Conservation (phyloP, 768 basidiomycete genomes). For the Cubamyces sp. region DNA sequence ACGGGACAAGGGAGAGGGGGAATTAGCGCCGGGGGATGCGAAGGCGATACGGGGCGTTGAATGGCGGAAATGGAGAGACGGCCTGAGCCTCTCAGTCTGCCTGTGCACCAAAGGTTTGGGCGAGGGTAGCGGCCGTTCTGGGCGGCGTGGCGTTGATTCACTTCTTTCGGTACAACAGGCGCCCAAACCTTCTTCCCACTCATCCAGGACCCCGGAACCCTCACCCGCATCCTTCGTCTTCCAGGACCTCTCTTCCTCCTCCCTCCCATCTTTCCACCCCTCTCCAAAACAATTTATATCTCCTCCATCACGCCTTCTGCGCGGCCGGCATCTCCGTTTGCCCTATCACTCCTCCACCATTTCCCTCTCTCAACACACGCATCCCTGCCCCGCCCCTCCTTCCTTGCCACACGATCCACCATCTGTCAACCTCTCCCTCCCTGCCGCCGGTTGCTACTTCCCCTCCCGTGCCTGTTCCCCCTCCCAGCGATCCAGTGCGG, state of each 20-base stretch:
- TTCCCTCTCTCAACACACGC: not conserved
- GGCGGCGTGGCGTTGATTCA: constrained; percentile 37
- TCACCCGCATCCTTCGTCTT: not conserved
- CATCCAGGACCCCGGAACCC: constrained; percentile 33
- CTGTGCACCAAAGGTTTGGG: constrained; percentile 3
- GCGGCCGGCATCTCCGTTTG: constrained; percentile 10
- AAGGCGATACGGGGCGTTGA: constrained; percentile 26
- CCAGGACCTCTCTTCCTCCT: not conserved
- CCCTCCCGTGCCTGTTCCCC: constrained; percentile 2
- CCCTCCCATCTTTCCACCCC: constrained; percentile 2
- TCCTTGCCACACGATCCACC: constrained; percentile 10
- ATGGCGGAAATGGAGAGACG: constrained; percentile 22
- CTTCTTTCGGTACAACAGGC: constrained; percentile 29
- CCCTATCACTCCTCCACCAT: not conserved
- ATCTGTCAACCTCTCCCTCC: not conserved
- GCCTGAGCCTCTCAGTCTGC: no score
- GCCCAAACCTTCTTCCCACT: constrained; percentile 35
- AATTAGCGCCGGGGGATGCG: constrained; percentile 1
- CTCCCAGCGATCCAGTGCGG: not conserved
- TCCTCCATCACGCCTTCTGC: not conserved
- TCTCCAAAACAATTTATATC: not conserved
- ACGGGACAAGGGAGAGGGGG: not conserved
- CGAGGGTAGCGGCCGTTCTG: constrained; percentile 24
- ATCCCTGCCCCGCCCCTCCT: not conserved
- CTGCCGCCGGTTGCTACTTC: constrained; percentile 1